Conservation (phyloP, 2,329 filamentous ascomycete species). For the Chalara sp. region DNA sequence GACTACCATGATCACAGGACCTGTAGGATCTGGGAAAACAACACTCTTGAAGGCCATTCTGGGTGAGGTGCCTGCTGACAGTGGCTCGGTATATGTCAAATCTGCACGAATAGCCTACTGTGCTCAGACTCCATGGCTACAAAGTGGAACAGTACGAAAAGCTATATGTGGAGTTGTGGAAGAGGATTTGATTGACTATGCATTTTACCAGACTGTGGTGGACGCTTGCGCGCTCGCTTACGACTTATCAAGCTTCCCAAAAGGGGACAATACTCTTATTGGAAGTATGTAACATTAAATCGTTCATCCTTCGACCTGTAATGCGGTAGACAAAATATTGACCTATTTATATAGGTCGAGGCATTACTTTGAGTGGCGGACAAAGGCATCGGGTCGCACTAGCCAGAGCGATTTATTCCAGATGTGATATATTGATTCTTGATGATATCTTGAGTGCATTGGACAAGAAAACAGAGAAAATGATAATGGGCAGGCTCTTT, state of each 20-base stretch:
- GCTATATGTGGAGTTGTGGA: background rate
- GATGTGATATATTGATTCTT: conserved; percentile 12
- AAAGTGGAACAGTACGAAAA: conserved; percentile 30
- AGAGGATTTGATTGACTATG: conserved; percentile 15
- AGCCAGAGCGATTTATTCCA: conserved; percentile 17
- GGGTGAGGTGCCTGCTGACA: conserved; percentile 10
- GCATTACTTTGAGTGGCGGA: conserved; percentile 3
- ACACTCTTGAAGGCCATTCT: conserved; percentile 19
- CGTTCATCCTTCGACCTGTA: too few relatives aligned
- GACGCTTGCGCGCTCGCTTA: conserved; percentile 13
- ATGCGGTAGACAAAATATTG: too few relatives aligned
- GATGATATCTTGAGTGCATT: conserved; percentile 21
- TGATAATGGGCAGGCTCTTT: conserved; percentile 11
- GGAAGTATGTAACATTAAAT: conserved; percentile 23
- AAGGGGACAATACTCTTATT: conserved; percentile 22
- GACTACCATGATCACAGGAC: conserved; percentile 21
- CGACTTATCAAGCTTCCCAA: conserved; percentile 17
- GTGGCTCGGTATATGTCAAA: conserved; percentile 4
- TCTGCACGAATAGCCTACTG: conserved; percentile 31
- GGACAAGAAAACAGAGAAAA: conserved; percentile 9
- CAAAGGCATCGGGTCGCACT: conserved; percentile 28
- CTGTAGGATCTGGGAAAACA: conserved; percentile 24
- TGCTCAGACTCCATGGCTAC: conserved; percentile 37
- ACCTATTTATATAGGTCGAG: background rate
- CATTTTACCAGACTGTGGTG: conserved; percentile 18